Evolutionary conservation across 2,329 filamentous ascomycete genomes (phyloP).

Genomic region (Seiridium cupressi): DNA sequence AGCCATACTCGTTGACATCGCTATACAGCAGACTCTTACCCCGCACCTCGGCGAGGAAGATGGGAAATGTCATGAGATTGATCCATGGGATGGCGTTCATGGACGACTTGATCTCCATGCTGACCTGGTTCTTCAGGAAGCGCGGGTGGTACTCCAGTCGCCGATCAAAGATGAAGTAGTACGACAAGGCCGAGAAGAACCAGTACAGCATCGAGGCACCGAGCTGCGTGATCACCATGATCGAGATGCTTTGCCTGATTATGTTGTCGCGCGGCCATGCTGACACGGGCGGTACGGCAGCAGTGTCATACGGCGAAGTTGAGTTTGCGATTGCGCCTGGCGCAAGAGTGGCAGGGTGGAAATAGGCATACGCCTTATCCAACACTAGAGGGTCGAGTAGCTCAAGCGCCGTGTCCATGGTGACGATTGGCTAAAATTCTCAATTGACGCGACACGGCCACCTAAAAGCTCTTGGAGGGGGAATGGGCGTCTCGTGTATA

Average conservation of each 20-base stretch:
- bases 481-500: no score
- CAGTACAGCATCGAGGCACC: constrained; percentile 53
- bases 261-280: constrained; percentile 39
- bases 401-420: constrained; percentile 39
- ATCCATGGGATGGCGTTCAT: constrained; percentile 42
- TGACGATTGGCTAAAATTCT: neutral
- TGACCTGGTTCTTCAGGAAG: constrained; percentile 46
- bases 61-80: constrained; percentile 41
- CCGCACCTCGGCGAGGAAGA: constrained; percentile 46
- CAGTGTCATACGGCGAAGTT: constrained; percentile 8
- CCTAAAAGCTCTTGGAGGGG: no score
- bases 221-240: constrained; percentile 36
- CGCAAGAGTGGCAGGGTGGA: constrained; percentile 24
- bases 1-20: constrained; percentile 35
- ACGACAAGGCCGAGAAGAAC: constrained; percentile 67
- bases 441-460: no score
- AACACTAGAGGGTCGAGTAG: constrained; percentile 38
- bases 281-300: constrained; percentile 18
- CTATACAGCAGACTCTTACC: constrained; percentile 42
- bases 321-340: constrained; percentile 10
- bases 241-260: constrained; percentile 35
- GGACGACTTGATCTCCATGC: constrained; percentile 41
- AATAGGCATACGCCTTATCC: constrained; percentile 38
- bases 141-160: constrained; percentile 44
- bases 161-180: constrained; percentile 61